Evolutionary conservation across 495 filamentous ascomycete genomes (phyloP).

Genomic region (Hypoxylon cercidicola): DNA sequence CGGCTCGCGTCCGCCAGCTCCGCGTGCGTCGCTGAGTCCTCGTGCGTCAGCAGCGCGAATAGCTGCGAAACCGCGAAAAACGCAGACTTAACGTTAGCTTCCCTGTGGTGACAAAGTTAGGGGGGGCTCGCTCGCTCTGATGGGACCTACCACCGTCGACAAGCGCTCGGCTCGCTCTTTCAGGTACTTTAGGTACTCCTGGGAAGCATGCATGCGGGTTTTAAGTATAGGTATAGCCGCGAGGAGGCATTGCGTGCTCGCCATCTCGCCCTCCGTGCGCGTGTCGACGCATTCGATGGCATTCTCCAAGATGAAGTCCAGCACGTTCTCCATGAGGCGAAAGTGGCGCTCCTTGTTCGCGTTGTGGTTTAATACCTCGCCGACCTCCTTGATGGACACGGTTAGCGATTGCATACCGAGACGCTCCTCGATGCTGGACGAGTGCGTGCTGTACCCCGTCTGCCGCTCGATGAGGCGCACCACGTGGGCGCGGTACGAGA

Average conservation of each 20-base stretch:
- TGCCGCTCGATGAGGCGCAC: constrained; percentile 34
- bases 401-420: constrained; percentile 31
- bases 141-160: constrained; percentile 36
- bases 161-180: constrained; percentile 39
- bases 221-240: constrained; percentile 33
- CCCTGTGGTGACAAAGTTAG: neutral
- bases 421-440: constrained; percentile 26
- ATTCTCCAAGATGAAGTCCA: constrained; percentile 31
- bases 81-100: neutral
- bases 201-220: constrained; percentile 37
- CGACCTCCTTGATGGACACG: constrained; percentile 32
- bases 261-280: neutral
- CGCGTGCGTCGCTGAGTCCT: constrained; percentile 31
- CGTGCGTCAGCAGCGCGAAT: constrained; percentile 44
- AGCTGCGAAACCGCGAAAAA: constrained; percentile 13
- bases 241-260: constrained; percentile 19
- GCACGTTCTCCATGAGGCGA: constrained; percentile 20
- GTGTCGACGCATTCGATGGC: constrained; percentile 3
- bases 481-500: constrained; percentile 31
- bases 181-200: constrained; percentile 37
- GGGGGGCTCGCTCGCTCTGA: neutral
- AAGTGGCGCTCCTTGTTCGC: constrained; percentile 34
- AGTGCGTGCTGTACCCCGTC: constrained; percentile 32
- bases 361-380: constrained; percentile 31
- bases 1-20: constrained; percentile 39